phyloP scores from a whole-genome alignment of 208 protist genomes.

The Acanthamoeba castellanii region DNA sequence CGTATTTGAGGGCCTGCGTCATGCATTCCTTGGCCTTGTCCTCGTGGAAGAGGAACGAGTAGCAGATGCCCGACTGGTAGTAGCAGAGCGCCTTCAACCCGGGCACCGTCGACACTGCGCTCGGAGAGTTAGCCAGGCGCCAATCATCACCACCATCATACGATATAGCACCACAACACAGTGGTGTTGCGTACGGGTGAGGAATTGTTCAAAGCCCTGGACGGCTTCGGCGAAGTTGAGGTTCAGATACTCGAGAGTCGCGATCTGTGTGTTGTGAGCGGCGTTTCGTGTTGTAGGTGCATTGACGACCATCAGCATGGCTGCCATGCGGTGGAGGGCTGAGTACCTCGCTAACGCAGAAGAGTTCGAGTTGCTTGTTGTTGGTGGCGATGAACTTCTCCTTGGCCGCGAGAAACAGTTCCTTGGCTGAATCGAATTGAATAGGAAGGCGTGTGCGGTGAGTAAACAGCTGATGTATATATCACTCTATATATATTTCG shows the following conservation, averaged over 20 bases:
- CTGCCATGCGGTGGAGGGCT: too few relatives aligned
- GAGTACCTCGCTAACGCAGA: not conserved
- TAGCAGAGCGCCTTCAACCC: slow-evolving; percentile 49
- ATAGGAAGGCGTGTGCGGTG: too few relatives aligned
- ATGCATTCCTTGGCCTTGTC: slow-evolving; percentile 36
- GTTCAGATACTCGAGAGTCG: slow-evolving; percentile 19
- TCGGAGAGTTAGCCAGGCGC: too few relatives aligned
- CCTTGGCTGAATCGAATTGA: slow-evolving; percentile 21
- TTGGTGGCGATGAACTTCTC: not conserved
- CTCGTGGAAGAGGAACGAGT: slow-evolving; percentile 29
- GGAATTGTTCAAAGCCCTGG: slow-evolving; percentile 25
- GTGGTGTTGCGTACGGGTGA: not conserved
- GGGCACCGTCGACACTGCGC: not conserved
- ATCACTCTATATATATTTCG: too few relatives aligned
- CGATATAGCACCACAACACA: not conserved
- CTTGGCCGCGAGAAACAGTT: not conserved
- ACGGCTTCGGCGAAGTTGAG: not conserved
- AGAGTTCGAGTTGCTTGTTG: not conserved
- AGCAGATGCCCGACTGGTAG: slow-evolving; percentile 39
- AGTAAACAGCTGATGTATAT: too few relatives aligned
- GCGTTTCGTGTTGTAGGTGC: too few relatives aligned
- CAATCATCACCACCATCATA: not conserved
- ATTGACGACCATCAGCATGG: too few relatives aligned
- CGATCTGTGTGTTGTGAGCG: not conserved
- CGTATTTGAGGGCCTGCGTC: slow-evolving; percentile 34